Evolutionary conservation across 2,329 filamentous ascomycete species (phyloP).

Genomic region (Aspergillus puulaauensis): DNA sequence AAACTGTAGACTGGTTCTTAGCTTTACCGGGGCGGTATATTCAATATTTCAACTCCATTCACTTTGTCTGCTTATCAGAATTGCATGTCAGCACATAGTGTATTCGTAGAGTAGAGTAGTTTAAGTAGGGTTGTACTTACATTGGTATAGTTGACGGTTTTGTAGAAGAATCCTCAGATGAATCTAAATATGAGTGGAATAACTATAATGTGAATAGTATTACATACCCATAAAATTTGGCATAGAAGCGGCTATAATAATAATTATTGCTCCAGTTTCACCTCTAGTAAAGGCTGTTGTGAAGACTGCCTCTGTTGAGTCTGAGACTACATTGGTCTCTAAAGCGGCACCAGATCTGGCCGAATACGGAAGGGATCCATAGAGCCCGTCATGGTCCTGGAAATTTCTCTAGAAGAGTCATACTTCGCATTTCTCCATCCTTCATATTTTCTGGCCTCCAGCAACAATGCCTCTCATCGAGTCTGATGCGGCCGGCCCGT

Average conservation of each 20-base stretch:
- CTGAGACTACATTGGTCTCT: neutral
- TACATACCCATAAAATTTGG: no score
- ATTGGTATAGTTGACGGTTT: no score
- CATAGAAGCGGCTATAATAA: neutral
- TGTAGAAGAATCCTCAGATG: no score
- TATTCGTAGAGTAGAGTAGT: no score
- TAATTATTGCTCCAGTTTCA: neutral
- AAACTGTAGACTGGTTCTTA: neutral
- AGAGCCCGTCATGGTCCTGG: neutral
- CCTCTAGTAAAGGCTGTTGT: neutral
- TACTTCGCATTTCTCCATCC: neutral
- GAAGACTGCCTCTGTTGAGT: no score
- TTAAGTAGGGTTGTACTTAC: no score
- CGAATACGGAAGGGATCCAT: neutral
- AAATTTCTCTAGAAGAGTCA: neutral
- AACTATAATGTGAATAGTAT: no score
- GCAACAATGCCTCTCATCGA: conserved; percentile 32
- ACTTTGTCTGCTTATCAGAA: no score
- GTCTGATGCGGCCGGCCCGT: conserved; percentile 18
- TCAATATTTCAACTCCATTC: no score
- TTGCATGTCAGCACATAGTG: no score
- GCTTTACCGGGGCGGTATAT: no score
- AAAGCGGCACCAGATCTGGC: neutral
- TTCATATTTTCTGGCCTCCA: neutral
- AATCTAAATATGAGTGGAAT: no score